These are phyloP conservation scores for Citrus maxima DNA, from an alignment of 345 rosid species.

Conservation along the genomic window DNA sequence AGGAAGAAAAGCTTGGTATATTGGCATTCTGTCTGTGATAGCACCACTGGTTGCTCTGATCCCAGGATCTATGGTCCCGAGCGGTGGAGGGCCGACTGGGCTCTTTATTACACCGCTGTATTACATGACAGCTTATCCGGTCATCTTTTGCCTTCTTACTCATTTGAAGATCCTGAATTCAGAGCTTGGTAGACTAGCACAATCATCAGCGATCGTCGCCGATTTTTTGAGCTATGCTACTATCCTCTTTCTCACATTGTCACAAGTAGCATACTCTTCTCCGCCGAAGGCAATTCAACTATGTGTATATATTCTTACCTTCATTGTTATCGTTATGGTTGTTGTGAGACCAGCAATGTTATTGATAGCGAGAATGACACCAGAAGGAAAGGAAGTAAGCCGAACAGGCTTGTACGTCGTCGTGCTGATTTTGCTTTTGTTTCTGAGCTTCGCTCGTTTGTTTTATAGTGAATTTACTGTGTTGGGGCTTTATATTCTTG, in stretches of 20 bases:
- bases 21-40: constrained; percentile 3
- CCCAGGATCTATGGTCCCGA: too few relatives aligned
- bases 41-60: background rate
- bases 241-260: accelerated
- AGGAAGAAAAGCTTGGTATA: constrained; percentile 11
- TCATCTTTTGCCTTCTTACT: constrained; percentile 7
- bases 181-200: constrained; percentile 23
- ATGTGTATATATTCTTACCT: background rate
- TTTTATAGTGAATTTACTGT: background rate
- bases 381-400: background rate
- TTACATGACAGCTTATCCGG: constrained; percentile 16
- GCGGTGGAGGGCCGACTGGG: background rate
- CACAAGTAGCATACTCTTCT: background rate
- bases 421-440: background rate
- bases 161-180: constrained; percentile 23
- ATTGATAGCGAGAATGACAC: background rate
- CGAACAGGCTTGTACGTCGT: background rate
- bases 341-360: background rate
- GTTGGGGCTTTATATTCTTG: constrained; percentile 12
- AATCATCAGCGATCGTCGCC: constrained; percentile 6
- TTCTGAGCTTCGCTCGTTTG: background rate
- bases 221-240: background rate
- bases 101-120: background rate
- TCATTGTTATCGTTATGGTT: too few relatives aligned
- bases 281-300: accelerated